Evolutionary conservation across 2,329 filamentous ascomycete genomes (phyloP).

Genomic region (Hirsutella rhossiliensis): DNA sequence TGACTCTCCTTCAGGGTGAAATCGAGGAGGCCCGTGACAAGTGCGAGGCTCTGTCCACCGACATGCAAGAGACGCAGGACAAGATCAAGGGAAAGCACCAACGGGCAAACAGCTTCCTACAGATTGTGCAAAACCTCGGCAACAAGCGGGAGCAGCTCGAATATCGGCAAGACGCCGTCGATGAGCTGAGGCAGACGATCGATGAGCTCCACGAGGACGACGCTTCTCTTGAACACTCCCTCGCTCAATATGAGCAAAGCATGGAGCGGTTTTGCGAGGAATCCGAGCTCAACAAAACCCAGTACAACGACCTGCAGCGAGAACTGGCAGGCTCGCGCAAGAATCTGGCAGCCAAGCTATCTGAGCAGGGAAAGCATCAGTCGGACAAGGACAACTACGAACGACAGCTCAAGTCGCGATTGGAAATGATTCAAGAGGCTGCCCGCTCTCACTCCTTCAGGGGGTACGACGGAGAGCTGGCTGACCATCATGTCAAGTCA

Average conservation of each 20-base stretch:
- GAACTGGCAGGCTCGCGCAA: slow-evolving; percentile 31
- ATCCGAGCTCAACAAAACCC: slow-evolving; percentile 46
- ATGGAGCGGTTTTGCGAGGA: slow-evolving; percentile 55
- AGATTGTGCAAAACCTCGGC: slow-evolving; percentile 62
- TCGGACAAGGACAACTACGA: slow-evolving; percentile 84
- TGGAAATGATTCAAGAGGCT: slow-evolving; percentile 64
- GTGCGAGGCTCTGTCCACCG: slow-evolving; percentile 41
- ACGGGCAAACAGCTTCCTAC: slow-evolving; percentile 60
- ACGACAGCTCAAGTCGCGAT: slow-evolving; percentile 59
- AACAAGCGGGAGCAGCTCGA: slow-evolving; percentile 65
- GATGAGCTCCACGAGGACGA: slow-evolving; percentile 71
- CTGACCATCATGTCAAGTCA: slow-evolving; percentile 57
- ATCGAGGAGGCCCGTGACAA: slow-evolving; percentile 50
- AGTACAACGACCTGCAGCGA: slow-evolving; percentile 53
- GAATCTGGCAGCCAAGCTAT: slow-evolving; percentile 37
- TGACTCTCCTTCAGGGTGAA: slow-evolving; percentile 51
- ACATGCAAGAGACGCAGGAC: slow-evolving; percentile 48
- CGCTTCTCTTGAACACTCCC: slow-evolving; percentile 55
- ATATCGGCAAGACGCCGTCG: slow-evolving; percentile 57
- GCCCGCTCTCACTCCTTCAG: slow-evolving; percentile 68
- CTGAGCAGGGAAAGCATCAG: slow-evolving; percentile 65
- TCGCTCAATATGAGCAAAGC: slow-evolving; percentile 68
- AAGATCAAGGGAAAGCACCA: slow-evolving; percentile 56
- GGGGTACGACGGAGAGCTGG: slow-evolving; percentile 70
- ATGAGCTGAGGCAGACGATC: slow-evolving; percentile 59